Conservation (phyloP, 2,329 filamentous ascomycete genomes). For the Mollisiaceae sp. region DNA sequence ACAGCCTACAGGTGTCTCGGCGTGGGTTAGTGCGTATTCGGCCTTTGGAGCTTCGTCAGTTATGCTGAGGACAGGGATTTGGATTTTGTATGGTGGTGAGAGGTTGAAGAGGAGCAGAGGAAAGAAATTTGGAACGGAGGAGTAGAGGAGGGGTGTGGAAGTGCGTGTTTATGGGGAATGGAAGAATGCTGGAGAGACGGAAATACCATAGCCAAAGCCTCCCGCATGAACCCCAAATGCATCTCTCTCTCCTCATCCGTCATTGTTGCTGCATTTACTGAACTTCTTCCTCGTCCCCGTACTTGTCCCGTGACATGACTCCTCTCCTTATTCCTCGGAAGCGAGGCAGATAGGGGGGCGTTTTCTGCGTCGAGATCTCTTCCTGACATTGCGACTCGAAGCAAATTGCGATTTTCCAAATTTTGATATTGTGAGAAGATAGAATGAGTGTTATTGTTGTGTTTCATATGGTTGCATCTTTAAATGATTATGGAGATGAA, state of each 20-base stretch:
- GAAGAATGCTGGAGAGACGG: neutral
- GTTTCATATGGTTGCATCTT: neutral
- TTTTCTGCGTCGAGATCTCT: neutral
- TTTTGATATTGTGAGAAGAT: neutral
- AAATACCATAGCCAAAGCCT: conserved; percentile 23
- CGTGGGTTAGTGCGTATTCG: conserved; percentile 79
- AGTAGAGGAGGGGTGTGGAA: neutral
- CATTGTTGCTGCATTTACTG: neutral
- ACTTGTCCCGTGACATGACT: neutral
- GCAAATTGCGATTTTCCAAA: neutral
- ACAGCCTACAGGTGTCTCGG: conserved; percentile 96
- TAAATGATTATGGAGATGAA: neutral
- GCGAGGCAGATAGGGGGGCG: neutral
- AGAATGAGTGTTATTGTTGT: neutral
- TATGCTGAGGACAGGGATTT: too few relatives aligned
- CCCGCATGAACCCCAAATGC: conserved; percentile 67
- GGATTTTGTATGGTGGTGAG: neutral
- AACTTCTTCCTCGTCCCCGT: neutral
- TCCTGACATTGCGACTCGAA: neutral
- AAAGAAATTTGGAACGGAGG: too few relatives aligned
- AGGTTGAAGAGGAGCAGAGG: too few relatives aligned
- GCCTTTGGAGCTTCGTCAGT: conserved; percentile 58
- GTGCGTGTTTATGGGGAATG: neutral
- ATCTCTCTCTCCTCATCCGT: conserved; percentile 34
- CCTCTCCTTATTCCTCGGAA: too few relatives aligned